Percentiles rank a stretch among this genome's conserved stretches.
Evolutionary conservation across 2,329 filamentous ascomycete species (phyloP).

Genomic region (Aureobasidium sp.): DNA sequence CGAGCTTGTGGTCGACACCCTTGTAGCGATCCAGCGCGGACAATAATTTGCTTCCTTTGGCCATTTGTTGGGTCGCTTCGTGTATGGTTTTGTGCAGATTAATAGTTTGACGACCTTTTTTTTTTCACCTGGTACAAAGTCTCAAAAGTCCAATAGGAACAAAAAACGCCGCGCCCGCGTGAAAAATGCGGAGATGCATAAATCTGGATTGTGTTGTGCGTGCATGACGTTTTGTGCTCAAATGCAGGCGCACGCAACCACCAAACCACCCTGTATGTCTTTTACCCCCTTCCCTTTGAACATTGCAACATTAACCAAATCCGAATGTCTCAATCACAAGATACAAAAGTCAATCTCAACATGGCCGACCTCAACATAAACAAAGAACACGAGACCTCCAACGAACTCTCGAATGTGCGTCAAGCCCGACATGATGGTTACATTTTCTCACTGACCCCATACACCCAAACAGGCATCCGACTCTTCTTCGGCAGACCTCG

Average conservation of each 20-base stretch:
- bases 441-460: neutral
- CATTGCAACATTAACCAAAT: neutral
- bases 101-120: neutral
- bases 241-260: neutral
- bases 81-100: neutral
- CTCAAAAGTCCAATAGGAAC: neutral
- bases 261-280: neutral
- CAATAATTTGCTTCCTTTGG: constrained; percentile 50
- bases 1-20: constrained; percentile 63
- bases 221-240: no score
- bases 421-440: neutral
- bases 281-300: neutral
- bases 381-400: constrained; percentile 4
- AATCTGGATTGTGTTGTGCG: neutral
- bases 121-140: constrained; percentile 2
- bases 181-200: neutral
- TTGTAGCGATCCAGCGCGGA: constrained; percentile 52
- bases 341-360: constrained; percentile 3
- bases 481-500: constrained; percentile 57
- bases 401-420: neutral
- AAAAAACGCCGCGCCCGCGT: neutral
- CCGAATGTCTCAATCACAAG: neutral
- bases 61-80: constrained; percentile 31
- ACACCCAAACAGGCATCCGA: constrained; percentile 32
- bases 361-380: constrained; percentile 15